These are phyloP conservation scores for Hypocrella siamensis DNA, from an alignment of 2,329 filamentous ascomycete species.

Conservation along the genomic window DNA sequence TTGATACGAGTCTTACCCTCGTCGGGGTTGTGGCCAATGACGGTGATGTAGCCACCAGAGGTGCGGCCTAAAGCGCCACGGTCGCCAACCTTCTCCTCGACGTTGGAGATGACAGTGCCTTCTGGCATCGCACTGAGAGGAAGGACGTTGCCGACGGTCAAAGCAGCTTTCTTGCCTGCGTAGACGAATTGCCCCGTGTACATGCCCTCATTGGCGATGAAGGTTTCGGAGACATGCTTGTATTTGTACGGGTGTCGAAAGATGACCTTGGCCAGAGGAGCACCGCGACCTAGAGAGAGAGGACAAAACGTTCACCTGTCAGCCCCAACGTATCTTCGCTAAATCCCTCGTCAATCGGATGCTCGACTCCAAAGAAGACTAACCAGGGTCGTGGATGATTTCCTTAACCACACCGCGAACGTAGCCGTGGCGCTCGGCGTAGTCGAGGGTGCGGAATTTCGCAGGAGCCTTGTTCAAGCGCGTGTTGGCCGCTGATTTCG, in stretches of 20 bases:
- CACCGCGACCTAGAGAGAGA: conserved; percentile 51
- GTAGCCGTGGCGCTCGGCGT: conserved; percentile 93
- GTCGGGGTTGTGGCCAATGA: conserved; percentile 94
- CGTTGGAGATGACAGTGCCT: conserved; percentile 98
- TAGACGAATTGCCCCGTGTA: conserved; percentile 99
- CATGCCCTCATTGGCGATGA: conserved; percentile 99
- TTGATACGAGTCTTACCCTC: conserved; percentile 99
- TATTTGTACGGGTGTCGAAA: conserved; percentile 98
- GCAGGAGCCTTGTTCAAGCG: conserved; percentile 74
- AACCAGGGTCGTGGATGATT: conserved; percentile 93
- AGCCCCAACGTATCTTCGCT: conserved; percentile 8
- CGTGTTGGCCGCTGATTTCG: conserved; percentile 53
- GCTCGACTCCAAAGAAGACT: conserved; percentile 10
- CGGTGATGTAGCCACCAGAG: conserved; percentile 98
- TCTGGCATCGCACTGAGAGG: conserved; percentile 89
- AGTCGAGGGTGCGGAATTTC: conserved; percentile 96
- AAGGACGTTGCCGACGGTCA: conserved; percentile 96
- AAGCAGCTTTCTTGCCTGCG: conserved; percentile 94
- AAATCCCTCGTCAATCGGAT: neutral
- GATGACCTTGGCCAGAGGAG: conserved; percentile 87
- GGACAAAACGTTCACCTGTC: conserved; percentile 9
- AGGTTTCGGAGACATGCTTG: conserved; percentile 96
- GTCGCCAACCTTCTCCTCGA: conserved; percentile 98
- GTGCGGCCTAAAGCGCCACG: conserved; percentile 92
- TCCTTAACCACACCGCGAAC: conserved; percentile 95